Percentiles rank a stretch among this genome's conserved stretches.
phyloP scores from a whole-genome alignment of 169 alveolate genomes.

The Eimeria necatrix region DNA sequence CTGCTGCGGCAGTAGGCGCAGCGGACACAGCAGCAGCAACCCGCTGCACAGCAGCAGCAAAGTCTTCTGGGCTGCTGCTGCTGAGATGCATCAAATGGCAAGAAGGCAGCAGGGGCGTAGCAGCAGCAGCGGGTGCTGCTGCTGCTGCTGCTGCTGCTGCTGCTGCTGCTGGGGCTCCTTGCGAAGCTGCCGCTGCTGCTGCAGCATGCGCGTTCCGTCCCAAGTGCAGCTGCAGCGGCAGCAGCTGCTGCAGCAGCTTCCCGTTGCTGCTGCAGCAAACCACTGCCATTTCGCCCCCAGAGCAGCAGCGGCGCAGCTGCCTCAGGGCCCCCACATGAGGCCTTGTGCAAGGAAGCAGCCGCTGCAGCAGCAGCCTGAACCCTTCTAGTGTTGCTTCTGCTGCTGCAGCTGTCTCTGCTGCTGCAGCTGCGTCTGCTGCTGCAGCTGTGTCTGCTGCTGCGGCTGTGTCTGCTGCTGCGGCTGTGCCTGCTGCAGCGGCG shows the following conservation, averaged over 20 bases:
- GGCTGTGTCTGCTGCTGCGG: background rate
- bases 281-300: background rate
- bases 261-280: conserved; percentile 52
- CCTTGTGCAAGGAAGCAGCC: background rate
- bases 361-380: conserved; percentile 2
- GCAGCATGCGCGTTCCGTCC: background rate
- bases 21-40: conserved; percentile 12
- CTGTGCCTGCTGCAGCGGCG: background rate
- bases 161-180: background rate
- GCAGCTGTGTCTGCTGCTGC: background rate
- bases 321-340: conserved; percentile 44
- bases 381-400: background rate
- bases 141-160: conserved; percentile 1
- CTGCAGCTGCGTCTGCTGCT: background rate
- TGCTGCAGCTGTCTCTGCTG: conserved; percentile 2
- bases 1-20: background rate
- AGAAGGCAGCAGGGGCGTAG: background rate
- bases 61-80: conserved; percentile 15
- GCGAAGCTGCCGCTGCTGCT: background rate
- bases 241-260: conserved; percentile 16
- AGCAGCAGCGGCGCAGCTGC: conserved; percentile 29
- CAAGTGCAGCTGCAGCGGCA: conserved; percentile 8
- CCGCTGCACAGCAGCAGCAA: conserved; percentile 4
- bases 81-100: conserved; percentile 6
- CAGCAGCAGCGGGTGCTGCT: conserved; percentile 2